phyloP scores from a whole-genome alignment of 2,329 filamentous ascomycete genomes.

The Fusarium falciforme region DNA sequence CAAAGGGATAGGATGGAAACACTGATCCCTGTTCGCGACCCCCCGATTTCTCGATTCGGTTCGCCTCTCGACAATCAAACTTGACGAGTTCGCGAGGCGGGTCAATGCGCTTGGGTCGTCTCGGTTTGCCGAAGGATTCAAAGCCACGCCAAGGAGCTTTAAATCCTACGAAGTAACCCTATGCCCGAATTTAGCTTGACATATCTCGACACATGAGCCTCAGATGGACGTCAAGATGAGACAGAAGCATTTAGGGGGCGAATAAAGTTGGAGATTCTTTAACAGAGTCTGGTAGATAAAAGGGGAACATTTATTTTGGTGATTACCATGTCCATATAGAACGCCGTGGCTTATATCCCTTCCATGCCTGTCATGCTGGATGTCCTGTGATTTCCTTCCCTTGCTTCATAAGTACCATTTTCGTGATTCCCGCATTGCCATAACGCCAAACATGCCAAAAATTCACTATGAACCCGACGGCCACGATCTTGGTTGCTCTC shows the following conservation, averaged over 20 bases:
- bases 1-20: background rate
- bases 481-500: conserved; percentile 36
- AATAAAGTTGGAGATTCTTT: background rate
- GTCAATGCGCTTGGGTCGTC: background rate
- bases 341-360: conserved; percentile 7
- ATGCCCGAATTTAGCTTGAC: background rate
- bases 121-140: background rate
- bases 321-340: background rate
- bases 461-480: conserved; percentile 14
- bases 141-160: background rate
- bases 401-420: background rate
- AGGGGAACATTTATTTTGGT: background rate
- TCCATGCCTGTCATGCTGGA: background rate
- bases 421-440: background rate
- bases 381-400: conserved; percentile 3
- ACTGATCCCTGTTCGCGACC: background rate
- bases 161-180: background rate
- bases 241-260: background rate
- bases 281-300: background rate
- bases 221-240: background rate
- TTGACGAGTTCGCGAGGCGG: background rate
- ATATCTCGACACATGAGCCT: background rate
- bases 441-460: conserved; percentile 25
- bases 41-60: conserved; percentile 1
- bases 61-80: background rate